phyloP scores from a whole-genome alignment of 2,329 filamentous ascomycete genomes.

The Colletotrichum noveboracense region DNA sequence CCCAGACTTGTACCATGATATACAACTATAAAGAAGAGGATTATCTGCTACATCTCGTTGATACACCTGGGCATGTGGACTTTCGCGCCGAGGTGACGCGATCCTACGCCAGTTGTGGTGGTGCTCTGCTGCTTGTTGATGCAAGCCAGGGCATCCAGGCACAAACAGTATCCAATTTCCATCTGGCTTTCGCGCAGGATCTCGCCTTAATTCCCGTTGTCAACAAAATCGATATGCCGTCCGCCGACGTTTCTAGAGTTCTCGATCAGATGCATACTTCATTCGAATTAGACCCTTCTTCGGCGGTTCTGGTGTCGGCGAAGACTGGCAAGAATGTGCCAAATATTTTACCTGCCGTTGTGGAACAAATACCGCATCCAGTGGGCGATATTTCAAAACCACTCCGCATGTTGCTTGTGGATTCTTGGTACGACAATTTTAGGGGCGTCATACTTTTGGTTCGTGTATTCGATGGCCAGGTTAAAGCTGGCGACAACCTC shows the following conservation, averaged over 20 bases:
- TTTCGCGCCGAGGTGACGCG: constrained; percentile 95
- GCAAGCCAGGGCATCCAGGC: constrained; percentile 96
- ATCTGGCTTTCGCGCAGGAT: constrained; percentile 92
- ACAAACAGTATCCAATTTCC: constrained; percentile 98
- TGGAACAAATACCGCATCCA: constrained; percentile 84
- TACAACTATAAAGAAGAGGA: constrained; percentile 86
- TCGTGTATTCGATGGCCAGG: constrained; percentile 85
- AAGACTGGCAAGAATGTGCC: constrained; percentile 92
- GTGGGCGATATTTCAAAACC: constrained; percentile 75
- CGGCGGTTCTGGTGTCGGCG: constrained; percentile 78
- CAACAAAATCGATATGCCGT: constrained; percentile 95
- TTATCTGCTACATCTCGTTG: constrained; percentile 93
- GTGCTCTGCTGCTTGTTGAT: constrained; percentile 90
- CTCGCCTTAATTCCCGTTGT: constrained; percentile 87
- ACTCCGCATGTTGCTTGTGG: constrained; percentile 85
- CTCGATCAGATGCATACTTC: constrained; percentile 84
- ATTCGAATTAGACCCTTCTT: constrained; percentile 85
- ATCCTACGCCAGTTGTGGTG: constrained; percentile 95
- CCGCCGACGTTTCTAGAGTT: constrained; percentile 85
- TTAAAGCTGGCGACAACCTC: constrained; percentile 85
- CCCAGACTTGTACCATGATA: constrained; percentile 97
- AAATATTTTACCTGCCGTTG: constrained; percentile 81
- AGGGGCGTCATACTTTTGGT: constrained; percentile 92
- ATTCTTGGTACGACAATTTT: constrained; percentile 98
- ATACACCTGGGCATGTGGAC: constrained; percentile 97